Percentiles rank a stretch among this genome's conserved stretches.
Evolutionary conservation across 2,329 filamentous ascomycete species (phyloP).

Genomic region (Aspergillus caelatus): DNA sequence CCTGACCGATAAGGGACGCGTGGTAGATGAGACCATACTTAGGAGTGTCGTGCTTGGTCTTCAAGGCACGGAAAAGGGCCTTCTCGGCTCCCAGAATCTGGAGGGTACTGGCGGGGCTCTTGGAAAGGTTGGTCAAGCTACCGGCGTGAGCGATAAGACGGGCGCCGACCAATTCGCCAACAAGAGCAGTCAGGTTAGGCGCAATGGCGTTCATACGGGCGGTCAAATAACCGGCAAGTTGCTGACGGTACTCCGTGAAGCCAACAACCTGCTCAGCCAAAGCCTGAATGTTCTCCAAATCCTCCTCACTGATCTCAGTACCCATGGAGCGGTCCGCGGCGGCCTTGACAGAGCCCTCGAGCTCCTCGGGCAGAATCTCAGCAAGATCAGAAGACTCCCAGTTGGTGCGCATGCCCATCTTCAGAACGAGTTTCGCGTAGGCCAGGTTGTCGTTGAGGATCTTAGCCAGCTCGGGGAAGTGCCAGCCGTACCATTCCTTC

Average conservation of each 20-base stretch:
- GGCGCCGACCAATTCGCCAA: slow-evolving; percentile 92
- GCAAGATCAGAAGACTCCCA: slow-evolving; percentile 76
- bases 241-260: slow-evolving; percentile 86
- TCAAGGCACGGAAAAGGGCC: slow-evolving; percentile 94
- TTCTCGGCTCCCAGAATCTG: slow-evolving; percentile 99
- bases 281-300: slow-evolving; percentile 88
- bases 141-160: slow-evolving; percentile 93
- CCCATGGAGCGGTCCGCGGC: slow-evolving; percentile 98
- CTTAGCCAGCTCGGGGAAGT: slow-evolving; percentile 97
- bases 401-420: slow-evolving; percentile 86
- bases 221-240: slow-evolving; percentile 86
- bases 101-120: slow-evolving; percentile 91
- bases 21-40: slow-evolving; percentile 97
- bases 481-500: slow-evolving; percentile 99
- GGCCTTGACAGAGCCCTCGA: slow-evolving; percentile 86
- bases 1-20: slow-evolving; percentile 91
- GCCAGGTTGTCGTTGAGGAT: slow-evolving; percentile 97
- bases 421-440: slow-evolving; percentile 84
- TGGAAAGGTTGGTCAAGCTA: slow-evolving; percentile 91
- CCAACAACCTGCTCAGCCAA: slow-evolving; percentile 91
- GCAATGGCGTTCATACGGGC: slow-evolving; percentile 96
- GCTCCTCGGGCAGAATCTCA: slow-evolving; percentile 92
- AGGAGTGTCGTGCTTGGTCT: slow-evolving; percentile 98
- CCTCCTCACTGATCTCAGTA: slow-evolving; percentile 90
- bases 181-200: slow-evolving; percentile 89